A percentile compares a stretch with the other conserved stretches of the same genome.
Conservation (phyloP, 1,284 basidiomycete genomes). For the Taiwanofungus camphoratus region DNA sequence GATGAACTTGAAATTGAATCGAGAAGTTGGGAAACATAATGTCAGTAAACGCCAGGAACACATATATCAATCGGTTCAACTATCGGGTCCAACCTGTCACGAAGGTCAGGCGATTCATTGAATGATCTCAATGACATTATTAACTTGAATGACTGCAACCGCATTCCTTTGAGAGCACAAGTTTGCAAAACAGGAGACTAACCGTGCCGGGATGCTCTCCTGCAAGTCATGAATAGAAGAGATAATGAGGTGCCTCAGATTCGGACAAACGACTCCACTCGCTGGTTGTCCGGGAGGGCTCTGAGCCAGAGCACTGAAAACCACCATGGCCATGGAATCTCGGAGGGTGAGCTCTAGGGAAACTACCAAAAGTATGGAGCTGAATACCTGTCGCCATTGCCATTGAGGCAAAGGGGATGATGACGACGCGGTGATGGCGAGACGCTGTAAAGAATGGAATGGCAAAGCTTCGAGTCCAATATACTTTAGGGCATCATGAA, state of each 20-base stretch:
- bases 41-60: too few relatives aligned
- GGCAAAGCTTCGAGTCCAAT: constrained; percentile 4
- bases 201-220: not conserved
- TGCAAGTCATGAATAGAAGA: not conserved
- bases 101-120: too few relatives aligned
- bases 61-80: too few relatives aligned
- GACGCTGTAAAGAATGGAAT: constrained; percentile 1
- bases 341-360: constrained; percentile 3
- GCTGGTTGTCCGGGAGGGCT: not conserved
- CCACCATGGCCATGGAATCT: constrained; percentile 3
- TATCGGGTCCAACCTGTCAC: too few relatives aligned
- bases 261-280: not conserved
- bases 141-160: not conserved
- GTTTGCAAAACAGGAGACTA: not conserved
- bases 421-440: constrained; percentile 2
- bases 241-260: constrained; percentile 1
- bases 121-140: not conserved
- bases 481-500: not conserved
- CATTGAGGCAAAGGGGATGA: not conserved
- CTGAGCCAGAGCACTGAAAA: constrained; percentile 1
- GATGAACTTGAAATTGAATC: too few relatives aligned
- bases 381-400: constrained; percentile 6
- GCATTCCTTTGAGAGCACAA: not conserved
- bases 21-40: too few relatives aligned
- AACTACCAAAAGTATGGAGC: not conserved